phyloP scores from a whole-genome alignment of 306 rosid species.

The Begonia fuchsioides region DNA sequence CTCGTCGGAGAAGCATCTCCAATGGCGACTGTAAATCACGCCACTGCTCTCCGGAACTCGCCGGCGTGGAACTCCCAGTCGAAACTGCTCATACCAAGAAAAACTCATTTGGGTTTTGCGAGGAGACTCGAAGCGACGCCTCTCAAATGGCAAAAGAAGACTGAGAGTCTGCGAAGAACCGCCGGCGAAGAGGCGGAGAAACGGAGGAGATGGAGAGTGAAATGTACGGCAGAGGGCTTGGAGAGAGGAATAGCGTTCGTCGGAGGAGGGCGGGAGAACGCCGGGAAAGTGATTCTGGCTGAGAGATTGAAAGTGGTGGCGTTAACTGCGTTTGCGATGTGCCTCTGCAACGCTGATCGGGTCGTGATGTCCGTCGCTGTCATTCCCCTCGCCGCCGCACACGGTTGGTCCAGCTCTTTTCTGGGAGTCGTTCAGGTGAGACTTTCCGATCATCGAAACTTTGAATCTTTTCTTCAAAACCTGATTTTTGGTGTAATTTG shows the following conservation, averaged over 20 bases:
- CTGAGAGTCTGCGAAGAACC: neutral
- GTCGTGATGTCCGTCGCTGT: conserved; percentile 91
- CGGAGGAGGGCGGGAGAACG: conserved; percentile 15
- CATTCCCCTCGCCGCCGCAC: conserved; percentile 66
- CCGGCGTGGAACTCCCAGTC: conserved; percentile 13
- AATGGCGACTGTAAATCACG: conserved; percentile 31
- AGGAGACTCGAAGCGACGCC: conserved; percentile 9
- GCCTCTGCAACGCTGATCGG: conserved; percentile 79
- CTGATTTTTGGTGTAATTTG: too few relatives aligned
- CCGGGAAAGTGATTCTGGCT: conserved; percentile 19
- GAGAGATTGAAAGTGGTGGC: conserved; percentile 75
- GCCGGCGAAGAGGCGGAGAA: conserved; percentile 7
- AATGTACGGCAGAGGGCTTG: conserved; percentile 50
- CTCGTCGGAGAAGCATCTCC: too few relatives aligned
- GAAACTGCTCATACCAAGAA: conserved; percentile 9
- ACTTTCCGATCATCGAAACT: too few relatives aligned
- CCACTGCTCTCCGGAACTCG: conserved; percentile 9
- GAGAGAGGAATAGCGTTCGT: conserved; percentile 39
- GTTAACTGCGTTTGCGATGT: conserved; percentile 71
- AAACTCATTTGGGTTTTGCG: conserved; percentile 23
- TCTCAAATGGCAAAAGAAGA: conserved; percentile 13
- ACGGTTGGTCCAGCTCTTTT: conserved; percentile 77
- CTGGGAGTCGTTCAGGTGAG: conserved; percentile 92
- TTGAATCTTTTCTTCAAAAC: too few relatives aligned
- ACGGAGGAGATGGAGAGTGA: conserved; percentile 17